A percentile compares a stretch with the other conserved stretches of the same genome.
Evolutionary conservation across 2,329 filamentous ascomycete genomes (phyloP).

Genomic region (Alternaria consortialis): DNA sequence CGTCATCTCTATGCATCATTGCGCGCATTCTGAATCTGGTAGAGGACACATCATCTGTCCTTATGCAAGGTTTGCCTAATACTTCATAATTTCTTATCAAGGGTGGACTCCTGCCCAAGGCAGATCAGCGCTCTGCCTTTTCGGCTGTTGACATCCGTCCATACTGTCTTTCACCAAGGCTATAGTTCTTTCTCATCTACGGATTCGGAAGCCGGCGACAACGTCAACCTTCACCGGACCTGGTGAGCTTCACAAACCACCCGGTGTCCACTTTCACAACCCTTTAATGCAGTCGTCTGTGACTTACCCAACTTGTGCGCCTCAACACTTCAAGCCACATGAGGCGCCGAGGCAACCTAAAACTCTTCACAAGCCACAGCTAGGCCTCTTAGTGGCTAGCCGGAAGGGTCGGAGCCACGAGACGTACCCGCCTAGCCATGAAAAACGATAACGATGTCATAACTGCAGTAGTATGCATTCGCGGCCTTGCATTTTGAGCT

Average conservation of each 20-base stretch:
- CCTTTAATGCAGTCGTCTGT: slow-evolving; percentile 1
- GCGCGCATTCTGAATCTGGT: neutral
- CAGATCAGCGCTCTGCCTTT: neutral
- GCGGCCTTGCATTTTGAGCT: slow-evolving; percentile 19
- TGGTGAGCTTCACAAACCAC: neutral
- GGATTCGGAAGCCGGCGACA: neutral
- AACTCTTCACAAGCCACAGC: slow-evolving; percentile 4
- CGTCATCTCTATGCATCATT: neutral
- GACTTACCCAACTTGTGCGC: slow-evolving; percentile 1
- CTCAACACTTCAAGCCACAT: slow-evolving; percentile 4
- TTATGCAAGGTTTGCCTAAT: neutral
- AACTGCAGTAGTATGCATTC: slow-evolving; percentile 21
- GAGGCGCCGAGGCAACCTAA: slow-evolving; percentile 15
- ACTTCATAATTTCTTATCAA: neutral
- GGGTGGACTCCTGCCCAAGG: neutral
- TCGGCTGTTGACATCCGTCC: neutral
- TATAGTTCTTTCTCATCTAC: neutral
- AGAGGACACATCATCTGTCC: neutral
- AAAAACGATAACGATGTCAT: slow-evolving; percentile 27
- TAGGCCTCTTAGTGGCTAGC: slow-evolving; percentile 15
- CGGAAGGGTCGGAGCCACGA: slow-evolving; percentile 29
- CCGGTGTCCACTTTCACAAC: neutral
- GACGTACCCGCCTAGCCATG: slow-evolving; percentile 21
- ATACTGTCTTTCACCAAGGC: neutral
- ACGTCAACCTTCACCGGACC: neutral